phyloP scores from a whole-genome alignment of 2,329 filamentous ascomycete genomes.

The Atkinsonella texensis region DNA sequence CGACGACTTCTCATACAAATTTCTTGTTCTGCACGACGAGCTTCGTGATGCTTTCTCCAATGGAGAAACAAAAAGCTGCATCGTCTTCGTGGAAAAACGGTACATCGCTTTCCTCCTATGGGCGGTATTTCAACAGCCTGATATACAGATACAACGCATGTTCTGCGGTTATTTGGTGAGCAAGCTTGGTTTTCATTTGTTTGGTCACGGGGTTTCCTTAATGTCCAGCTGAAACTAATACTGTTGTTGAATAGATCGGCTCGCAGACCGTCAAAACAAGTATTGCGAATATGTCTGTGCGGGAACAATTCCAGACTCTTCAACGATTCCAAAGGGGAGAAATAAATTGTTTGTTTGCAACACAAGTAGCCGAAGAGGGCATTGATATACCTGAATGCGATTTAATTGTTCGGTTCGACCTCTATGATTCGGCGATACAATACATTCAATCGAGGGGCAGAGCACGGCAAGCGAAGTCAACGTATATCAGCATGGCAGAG shows the following conservation, averaged over 20 bases:
- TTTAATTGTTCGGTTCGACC: slow-evolving; percentile 63
- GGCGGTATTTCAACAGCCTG: slow-evolving; percentile 48
- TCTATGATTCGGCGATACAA: slow-evolving; percentile 82
- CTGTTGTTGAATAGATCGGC: slow-evolving; percentile 16
- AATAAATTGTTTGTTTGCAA: slow-evolving; percentile 54
- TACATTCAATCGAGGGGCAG: slow-evolving; percentile 89
- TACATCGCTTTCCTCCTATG: slow-evolving; percentile 64
- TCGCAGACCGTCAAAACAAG: slow-evolving; percentile 22
- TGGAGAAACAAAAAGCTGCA: slow-evolving; percentile 45
- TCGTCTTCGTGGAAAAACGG: slow-evolving; percentile 75
- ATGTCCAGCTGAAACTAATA: neutral
- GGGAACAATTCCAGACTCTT: slow-evolving; percentile 63
- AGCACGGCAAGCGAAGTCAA: slow-evolving; percentile 65
- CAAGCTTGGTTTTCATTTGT: neutral
- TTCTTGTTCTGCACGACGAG: slow-evolving; percentile 47
- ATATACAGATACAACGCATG: slow-evolving; percentile 46
- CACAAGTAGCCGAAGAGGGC: slow-evolving; percentile 55
- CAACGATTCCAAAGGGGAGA: slow-evolving; percentile 48
- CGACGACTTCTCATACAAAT: slow-evolving; percentile 57
- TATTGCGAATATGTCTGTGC: slow-evolving; percentile 54
- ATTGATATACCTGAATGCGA: slow-evolving; percentile 59
- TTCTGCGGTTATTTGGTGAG: slow-evolving; percentile 50
- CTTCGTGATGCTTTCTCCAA: slow-evolving; percentile 53
- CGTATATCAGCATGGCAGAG: slow-evolving; percentile 78
- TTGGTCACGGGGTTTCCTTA: neutral